Evolutionary conservation across 768 basidiomycete genomes (phyloP).

Genomic region (Filobasidium floriforme): DNA sequence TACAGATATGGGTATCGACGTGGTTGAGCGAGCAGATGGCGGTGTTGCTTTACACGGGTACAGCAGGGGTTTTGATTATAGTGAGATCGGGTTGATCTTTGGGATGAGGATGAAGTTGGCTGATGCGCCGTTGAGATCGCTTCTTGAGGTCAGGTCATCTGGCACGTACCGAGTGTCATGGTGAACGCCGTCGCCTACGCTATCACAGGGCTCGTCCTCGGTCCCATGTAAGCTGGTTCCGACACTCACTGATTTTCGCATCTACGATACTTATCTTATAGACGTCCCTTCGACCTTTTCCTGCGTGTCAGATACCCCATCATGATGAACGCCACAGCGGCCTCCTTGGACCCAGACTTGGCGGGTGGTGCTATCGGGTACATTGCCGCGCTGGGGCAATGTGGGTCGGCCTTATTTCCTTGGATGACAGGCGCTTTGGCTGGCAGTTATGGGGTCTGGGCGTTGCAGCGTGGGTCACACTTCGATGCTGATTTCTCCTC

Average conservation of each 20-base stretch:
- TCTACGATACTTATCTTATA: too few species aligned
- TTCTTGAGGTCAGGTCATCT: conserved; percentile 48
- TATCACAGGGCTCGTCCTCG: conserved; percentile 61
- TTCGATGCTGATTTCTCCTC: neutral
- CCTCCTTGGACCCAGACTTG: conserved; percentile 64
- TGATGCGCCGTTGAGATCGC: conserved; percentile 8
- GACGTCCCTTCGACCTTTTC: neutral
- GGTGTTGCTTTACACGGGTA: conserved; percentile 45
- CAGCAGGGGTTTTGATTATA: conserved; percentile 29
- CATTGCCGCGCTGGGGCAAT: conserved; percentile 37
- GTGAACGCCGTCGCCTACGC: conserved; percentile 60
- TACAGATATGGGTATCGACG: conserved; percentile 52
- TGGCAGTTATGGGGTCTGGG: conserved; percentile 17
- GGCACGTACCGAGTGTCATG: conserved; percentile 61
- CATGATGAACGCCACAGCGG: conserved; percentile 62
- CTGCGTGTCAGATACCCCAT: conserved; percentile 47
- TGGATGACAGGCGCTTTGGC: conserved; percentile 28
- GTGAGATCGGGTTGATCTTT: neutral
- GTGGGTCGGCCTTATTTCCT: conserved; percentile 45
- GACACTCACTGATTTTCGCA: neutral
- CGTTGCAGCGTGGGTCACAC: conserved; percentile 9
- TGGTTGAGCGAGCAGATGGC: conserved; percentile 5
- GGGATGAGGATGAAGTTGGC: neutral
- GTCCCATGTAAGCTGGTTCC: conserved; percentile 55
- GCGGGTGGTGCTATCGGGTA: conserved; percentile 50